Evolutionary conservation across 352 stramenopile species (phyloP), one percentile per base, ranked within the genome.

Genomic region (Globisporangium canariense): DNA sequence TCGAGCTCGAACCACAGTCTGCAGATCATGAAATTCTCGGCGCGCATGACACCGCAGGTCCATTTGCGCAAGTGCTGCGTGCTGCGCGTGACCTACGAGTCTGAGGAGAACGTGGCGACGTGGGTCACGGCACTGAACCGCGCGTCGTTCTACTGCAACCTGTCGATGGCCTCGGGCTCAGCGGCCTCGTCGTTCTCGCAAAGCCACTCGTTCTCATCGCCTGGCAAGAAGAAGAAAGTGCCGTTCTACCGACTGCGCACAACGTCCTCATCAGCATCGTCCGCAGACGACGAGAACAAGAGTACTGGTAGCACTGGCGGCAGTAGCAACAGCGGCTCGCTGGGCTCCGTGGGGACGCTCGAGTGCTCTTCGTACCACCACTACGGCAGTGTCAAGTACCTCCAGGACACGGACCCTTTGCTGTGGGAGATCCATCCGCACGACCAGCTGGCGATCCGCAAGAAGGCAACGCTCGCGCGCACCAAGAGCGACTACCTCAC

Each of bases 361-460:
- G 71, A 76, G 16, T 66, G 71, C 20, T 25, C 66, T 22, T 78
- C 73, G 11, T 85, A 85, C 46, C 80, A 91, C 50, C 82, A 91
- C 63, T 73, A 87, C 5, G 82, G 85, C 10, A 91, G 82, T 52
- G 83, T 93, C 28, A 83, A 88, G 65, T 93, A 93, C 60, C 62
- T 91, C 2, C 79, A 84, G n/a, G 83, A 89, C 51, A 93, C 85
- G 4, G 79, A 93, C 63, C 82, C 85, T 20, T 65, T 93, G 46
- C 60, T 93, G n/a, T 91, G 85, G 85, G 82, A 93, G 52, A 91
- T 91, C 60, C 81, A 93, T 40, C 85, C 85, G n/a, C 74, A 85
- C 34, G 85, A 91, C 58, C 85, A 91, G 61, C 76, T 80, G 34
- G 73, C 73, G 22, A 91, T 93, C 64, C 76, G 81, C 22, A 93